A percentile compares a stretch with the other conserved stretches of the same genome.
Evolutionary conservation across 1,284 basidiomycete genomes (phyloP).

Genomic region (Naganishia sp.): DNA sequence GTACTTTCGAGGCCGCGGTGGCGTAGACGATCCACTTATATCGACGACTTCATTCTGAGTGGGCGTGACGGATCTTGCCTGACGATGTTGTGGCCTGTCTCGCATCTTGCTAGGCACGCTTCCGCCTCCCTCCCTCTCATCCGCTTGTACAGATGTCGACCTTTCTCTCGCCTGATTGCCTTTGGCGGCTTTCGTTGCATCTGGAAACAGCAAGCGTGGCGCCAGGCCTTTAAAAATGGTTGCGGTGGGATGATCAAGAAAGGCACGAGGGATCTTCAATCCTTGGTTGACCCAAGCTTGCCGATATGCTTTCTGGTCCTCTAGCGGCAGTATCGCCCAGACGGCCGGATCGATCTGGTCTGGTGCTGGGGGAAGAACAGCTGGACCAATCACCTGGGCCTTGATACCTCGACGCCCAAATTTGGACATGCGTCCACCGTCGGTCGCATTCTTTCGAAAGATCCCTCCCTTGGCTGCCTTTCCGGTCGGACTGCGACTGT

Average conservation of each 20-base stretch:
- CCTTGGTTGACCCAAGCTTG: constrained; percentile 24
- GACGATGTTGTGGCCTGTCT: constrained; percentile 5
- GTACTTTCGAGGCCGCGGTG: constrained; percentile 25
- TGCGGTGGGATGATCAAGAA: constrained; percentile 2
- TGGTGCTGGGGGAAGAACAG: constrained; percentile 20
- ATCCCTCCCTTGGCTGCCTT: neutral
- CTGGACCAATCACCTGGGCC: neutral
- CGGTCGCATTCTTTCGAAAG: neutral
- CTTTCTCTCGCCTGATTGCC: neutral
- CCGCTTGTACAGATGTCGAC: constrained; percentile 15
- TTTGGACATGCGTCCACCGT: constrained; percentile 16
- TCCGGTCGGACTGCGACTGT: neutral
- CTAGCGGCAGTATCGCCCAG: constrained; percentile 23
- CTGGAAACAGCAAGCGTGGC: constrained; percentile 13
- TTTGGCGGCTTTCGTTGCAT: constrained; percentile 1
- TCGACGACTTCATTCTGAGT: constrained; percentile 6
- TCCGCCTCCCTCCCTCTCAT: constrained; percentile 7
- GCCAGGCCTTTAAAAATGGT: constrained; percentile 1
- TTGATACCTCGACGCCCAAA: constrained; percentile 18
- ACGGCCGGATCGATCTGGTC: constrained; percentile 29
- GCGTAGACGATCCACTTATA: constrained; percentile 21
- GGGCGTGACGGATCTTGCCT: constrained; percentile 22
- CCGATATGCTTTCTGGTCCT: constrained; percentile 28
- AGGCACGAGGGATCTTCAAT: constrained; percentile 12
- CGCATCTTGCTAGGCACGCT: neutral